A percentile compares a stretch with the other conserved stretches of the same genome.
These are phyloP conservation scores for Akanthomyces uredinophilus DNA, from an alignment of 2,329 filamentous ascomycete species.

Conservation along the genomic window DNA sequence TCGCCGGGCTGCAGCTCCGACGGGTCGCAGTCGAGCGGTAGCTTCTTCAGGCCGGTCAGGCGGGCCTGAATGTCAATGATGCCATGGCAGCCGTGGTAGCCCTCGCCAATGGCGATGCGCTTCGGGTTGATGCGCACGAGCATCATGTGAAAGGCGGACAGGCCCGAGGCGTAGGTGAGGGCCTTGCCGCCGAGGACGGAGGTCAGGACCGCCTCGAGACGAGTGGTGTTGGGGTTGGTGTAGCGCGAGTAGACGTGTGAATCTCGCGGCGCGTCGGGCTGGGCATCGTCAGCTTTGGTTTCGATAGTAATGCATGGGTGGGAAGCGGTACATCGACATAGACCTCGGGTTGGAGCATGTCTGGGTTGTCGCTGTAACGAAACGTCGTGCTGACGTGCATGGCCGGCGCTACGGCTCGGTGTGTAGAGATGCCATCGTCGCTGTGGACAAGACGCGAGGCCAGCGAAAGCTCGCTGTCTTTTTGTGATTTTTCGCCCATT, in stretches of 20 bases:
- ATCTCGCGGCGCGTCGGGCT: slow-evolving; percentile 50
- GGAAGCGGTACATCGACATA: slow-evolving; percentile 49
- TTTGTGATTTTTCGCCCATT: not conserved
- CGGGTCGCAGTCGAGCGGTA: slow-evolving; percentile 64
- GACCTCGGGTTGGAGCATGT: slow-evolving; percentile 47
- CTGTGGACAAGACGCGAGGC: slow-evolving; percentile 75
- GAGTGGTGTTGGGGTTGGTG: slow-evolving; percentile 71
- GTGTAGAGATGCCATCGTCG: slow-evolving; percentile 69
- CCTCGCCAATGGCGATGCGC: slow-evolving; percentile 73
- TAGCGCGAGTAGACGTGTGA: slow-evolving; percentile 80
- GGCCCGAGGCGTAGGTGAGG: slow-evolving; percentile 77
- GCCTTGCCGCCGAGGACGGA: slow-evolving; percentile 64
- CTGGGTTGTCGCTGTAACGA: slow-evolving; percentile 69
- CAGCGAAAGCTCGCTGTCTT: slow-evolving; percentile 34
- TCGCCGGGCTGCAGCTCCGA: slow-evolving; percentile 70
- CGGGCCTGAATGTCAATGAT: slow-evolving; percentile 70
- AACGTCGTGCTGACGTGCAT: slow-evolving; percentile 91
- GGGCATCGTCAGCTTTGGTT: slow-evolving; percentile 15
- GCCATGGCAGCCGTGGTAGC: slow-evolving; percentile 92
- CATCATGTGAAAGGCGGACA: slow-evolving; percentile 83
- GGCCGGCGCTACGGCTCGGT: slow-evolving; percentile 78
- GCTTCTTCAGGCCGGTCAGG: slow-evolving; percentile 67
- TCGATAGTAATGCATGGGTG: not conserved
- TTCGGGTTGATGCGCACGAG: slow-evolving; percentile 80
- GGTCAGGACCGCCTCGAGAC: slow-evolving; percentile 77